Base-by-base conservation (phyloP, 2,329 filamentous ascomycete species). In the Drechslerella coelobrocha region DNA sequence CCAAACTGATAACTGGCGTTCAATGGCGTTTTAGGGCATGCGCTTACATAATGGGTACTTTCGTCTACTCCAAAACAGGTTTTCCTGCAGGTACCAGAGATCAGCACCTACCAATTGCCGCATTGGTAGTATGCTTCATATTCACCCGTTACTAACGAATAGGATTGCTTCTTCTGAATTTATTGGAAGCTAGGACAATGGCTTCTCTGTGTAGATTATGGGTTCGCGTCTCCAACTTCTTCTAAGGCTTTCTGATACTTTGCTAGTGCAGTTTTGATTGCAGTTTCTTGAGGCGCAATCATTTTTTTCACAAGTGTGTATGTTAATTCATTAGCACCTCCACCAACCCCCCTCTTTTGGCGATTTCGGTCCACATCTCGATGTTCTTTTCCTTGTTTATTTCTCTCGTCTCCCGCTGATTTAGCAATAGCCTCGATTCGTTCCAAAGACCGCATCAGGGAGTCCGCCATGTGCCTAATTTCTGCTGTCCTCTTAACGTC, bases 401-500 rank as follows among this genome's bases (percentile, higher is more conserved):
- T 82, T 27, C 90, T 84, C 72, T 90, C 89, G 60, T 82, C 82
- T 76, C 97, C 92, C 0, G 94, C 94, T 75, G 91, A 88, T 12
- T 86, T 84, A 0, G 89, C 90, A 1, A 97, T 90, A 14, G 88
- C 87, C 63, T 89, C 85, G 78, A 97, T 93, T 24, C 94, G 86
- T 68, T 89, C 85, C 61, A 88, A 82, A 0, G 91, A 93, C 68
- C 89, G 86, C 68, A 86, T 85, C 12, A 99, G 83, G 8, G 92
- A 93, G 77, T 96, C 90, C 6, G 89, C 87, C 50, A 97, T 84
- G 72, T 90, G 91, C 5, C 88, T 86, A 12, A 97, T 83, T 79
- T 99, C 93, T 43, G 84, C 83, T 0, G 91, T 90, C 31, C 91
- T 88, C 68, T 91, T 88, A 0, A 90, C 81, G 77, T 97, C 91